Evolutionary conservation across 2,329 filamentous ascomycete genomes (phyloP), one percentile per base, ranked within the genome.

Genomic region (Pestalotiopsis sp.): DNA sequence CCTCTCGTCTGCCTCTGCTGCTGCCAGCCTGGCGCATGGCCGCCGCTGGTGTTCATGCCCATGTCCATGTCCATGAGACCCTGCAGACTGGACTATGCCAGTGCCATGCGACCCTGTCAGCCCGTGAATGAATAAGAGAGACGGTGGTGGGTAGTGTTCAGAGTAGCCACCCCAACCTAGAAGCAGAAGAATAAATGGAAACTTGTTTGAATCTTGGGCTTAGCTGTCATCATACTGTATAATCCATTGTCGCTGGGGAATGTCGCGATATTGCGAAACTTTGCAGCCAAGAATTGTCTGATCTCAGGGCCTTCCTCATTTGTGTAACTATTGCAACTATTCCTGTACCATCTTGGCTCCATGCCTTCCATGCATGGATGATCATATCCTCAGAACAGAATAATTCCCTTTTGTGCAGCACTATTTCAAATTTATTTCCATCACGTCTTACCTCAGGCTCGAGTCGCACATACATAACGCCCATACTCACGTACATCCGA

Each of bases 231-330:
- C 17, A 17, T 52, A 17, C 45, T 23, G 2, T 20, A 14, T 4
- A 45, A n/a, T 17, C 45, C 14, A n/a, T n/a, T 52, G 45, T 52
- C 45, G 9, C 17, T n/a, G 20, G 17, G n/a, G 45, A 52, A 52
- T 52, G 45, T 52, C 45, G 45, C 45, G 45, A 52, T 36, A 60
- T 36, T 27, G 57, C 31, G 57, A 60, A 36, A 36, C 57, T 23
- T 60, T 12, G 31, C n/a, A 23, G 31, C 57, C 57, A 36, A 60
- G 60, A 63, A 63, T 62, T 52, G 60, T 23, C 25, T 63, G 38
- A 36, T 63, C 60, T 63, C 60, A 20, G 60, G 25, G 60, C 60
- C 60, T 63, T 63, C 60, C 60, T 12, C 20, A 36, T 63, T 41
- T 11, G 57, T 60, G 57, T 27, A 27, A 60, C 17, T 60, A 17